phyloP scores from a whole-genome alignment of 805 yeast genomes.

The Hanseniaspora guilliermondii region DNA sequence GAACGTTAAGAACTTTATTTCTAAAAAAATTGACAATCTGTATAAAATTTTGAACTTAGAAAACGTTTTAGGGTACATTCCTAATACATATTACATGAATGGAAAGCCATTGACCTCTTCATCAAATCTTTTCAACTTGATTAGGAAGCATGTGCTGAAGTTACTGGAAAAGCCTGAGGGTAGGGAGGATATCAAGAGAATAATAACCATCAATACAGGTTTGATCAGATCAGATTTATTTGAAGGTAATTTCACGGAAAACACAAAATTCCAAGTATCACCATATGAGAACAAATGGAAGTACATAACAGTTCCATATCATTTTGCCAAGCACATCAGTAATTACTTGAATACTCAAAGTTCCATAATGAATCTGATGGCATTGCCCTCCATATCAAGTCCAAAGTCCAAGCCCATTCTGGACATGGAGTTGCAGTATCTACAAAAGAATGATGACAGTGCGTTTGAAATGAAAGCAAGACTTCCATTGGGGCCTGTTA shows the following conservation, averaged over 20 bases:
- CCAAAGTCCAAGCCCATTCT: not conserved
- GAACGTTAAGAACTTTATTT: conserved; percentile 32
- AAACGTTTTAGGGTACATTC: conserved; percentile 51
- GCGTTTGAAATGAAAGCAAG: conserved; percentile 18
- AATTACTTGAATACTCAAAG: conserved; percentile 37
- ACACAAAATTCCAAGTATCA: conserved; percentile 68
- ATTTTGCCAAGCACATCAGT: conserved; percentile 43
- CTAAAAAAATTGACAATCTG: conserved; percentile 41
- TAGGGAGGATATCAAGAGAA: conserved; percentile 29
- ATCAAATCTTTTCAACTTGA: conserved; percentile 45
- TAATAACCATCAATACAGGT: conserved; percentile 71
- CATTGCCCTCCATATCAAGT: not conserved
- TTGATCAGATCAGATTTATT: conserved; percentile 76
- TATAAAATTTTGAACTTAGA: conserved; percentile 44
- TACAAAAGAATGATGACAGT: not conserved
- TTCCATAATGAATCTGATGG: not conserved
- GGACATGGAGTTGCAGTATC: not conserved
- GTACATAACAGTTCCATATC: conserved; percentile 45
- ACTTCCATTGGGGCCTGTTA: conserved; percentile 58
- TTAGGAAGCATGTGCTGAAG: conserved; percentile 47
- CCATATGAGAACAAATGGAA: conserved; percentile 80
- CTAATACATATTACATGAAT: conserved; percentile 50
- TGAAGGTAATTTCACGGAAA: conserved; percentile 70
- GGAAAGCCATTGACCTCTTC: conserved; percentile 52
- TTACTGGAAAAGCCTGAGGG: conserved; percentile 25